Evolutionary conservation across 1,139 yeast genomes (phyloP).

Genomic region (Yamadazyma taylorii): DNA sequence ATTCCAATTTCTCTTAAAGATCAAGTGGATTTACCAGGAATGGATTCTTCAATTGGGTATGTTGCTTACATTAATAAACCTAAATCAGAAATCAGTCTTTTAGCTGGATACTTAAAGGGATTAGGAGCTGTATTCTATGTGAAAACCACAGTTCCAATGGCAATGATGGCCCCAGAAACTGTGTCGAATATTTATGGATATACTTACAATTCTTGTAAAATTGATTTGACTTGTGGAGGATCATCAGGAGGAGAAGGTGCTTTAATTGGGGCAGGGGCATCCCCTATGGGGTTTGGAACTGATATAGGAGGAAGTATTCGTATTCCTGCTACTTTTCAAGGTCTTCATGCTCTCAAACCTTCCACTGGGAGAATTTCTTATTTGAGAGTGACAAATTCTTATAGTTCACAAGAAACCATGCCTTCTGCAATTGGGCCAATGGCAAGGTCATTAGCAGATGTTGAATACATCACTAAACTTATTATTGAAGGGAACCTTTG

Average conservation of each 20-base stretch:
- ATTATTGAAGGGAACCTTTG: slow-evolving; percentile 19
- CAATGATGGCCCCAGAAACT: slow-evolving; percentile 56
- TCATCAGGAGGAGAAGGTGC: slow-evolving; percentile 68
- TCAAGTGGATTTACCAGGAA: slow-evolving; percentile 46
- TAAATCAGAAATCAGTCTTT: slow-evolving; percentile 33
- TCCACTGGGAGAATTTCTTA: slow-evolving; percentile 15
- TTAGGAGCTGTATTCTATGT: slow-evolving; percentile 57
- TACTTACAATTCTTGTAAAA: slow-evolving; percentile 49
- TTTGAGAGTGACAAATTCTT: slow-evolving; percentile 15
- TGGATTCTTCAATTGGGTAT: slow-evolving; percentile 46
- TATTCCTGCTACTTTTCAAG: slow-evolving; percentile 18
- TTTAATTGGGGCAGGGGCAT: slow-evolving; percentile 48
- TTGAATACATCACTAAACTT: slow-evolving; percentile 22
- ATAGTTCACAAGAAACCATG: slow-evolving; percentile 21
- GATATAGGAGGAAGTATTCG: slow-evolving; percentile 24
- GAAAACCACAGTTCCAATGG: slow-evolving; percentile 60
- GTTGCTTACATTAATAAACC: slow-evolving; percentile 32
- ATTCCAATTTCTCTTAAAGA: slow-evolving; percentile 64
- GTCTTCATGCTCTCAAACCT: slow-evolving; percentile 20
- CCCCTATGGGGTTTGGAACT: slow-evolving; percentile 42
- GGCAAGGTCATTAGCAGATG: slow-evolving; percentile 22
- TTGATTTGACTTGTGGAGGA: slow-evolving; percentile 51
- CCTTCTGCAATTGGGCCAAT: slow-evolving; percentile 25
- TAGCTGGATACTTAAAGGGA: slow-evolving; percentile 40
- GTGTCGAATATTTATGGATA: slow-evolving; percentile 45